Evolutionary conservation across 345 rosid genomes (phyloP), one percentile per base, ranked within the genome.

Genomic region (Eucalyptus urophylla): DNA sequence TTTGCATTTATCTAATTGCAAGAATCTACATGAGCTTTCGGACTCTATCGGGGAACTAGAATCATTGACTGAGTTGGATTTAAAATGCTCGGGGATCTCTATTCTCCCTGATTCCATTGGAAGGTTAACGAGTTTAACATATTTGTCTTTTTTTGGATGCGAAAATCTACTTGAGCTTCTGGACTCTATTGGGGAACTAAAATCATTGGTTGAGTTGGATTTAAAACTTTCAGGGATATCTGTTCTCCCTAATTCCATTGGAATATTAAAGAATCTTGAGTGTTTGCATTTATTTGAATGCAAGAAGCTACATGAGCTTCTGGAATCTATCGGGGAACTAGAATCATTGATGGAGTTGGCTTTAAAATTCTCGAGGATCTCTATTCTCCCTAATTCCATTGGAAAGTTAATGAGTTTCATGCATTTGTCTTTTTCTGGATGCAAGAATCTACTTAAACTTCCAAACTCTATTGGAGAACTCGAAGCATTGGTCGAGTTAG

Each of bases 281-380:
- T 0, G 0, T 47, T 47, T 47, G 14, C 0, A 0, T 47, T 11
- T 47, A 4, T 49, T 0, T 49, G 0, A 0, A 12, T 49, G 14
- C 5, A 12, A 49, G 14, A 49, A 49, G 11, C 5, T 49, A 49
- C 14, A 1, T 49, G 2, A 49, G 1, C 49, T 49, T 49, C 5
- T 5, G 2, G 2, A 49, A 14, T 12, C 49, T 49, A 49, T 49
- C 0, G n/a, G n/a, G n/a, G 14, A 49, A 12, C 49, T 47, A 4
- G 2, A 47, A 47, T 4, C 5, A 1, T 47, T 47, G 2, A 0
- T 11, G 0, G 2, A 11, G 14, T 11, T 47, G 0, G 14, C 11
- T 47, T 4, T 47, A 47, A 4, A 1, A 47, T 11, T 11, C 0
- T 47, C 5, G 2, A 0, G 49, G 2, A 4, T 47, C 49, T 47